Base-by-base conservation (phyloP, 2,329 filamentous ascomycete genomes). In the Tolypocladium amazonense region DNA sequence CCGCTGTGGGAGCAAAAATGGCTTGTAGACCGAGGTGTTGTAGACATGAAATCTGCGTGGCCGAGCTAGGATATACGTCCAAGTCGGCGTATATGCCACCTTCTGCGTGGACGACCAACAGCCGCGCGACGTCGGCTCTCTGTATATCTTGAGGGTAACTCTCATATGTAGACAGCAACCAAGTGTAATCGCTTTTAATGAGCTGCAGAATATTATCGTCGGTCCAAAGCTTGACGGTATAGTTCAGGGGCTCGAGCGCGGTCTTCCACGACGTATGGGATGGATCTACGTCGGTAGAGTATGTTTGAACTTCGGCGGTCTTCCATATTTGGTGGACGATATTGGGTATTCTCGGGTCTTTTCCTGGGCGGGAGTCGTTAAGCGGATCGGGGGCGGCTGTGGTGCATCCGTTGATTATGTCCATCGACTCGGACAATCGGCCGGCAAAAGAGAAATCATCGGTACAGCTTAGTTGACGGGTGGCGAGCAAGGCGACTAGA, bases 261-360 rank as follows among this genome's bases (percentile, higher is more conserved):
- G 56, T n/a, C 35, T 64, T 61, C 66, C 66, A 68, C 1, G 53
- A 33, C 12, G 55, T 56, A 12, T 57, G 38, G 1, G 65, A 66
- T 4, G 63, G 43, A 4, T 56, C 8, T 6, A 56, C 56, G 20
- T 23, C 25, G 4, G 61, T 50, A 0, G 65, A 58, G 27, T 68
- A 68, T 0, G 64, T 64, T 11, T 45, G 50, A 2, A 66, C 56
- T 37, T 67, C 30, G 1, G 52, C 41, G 11, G 61, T 61, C 11
- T 67, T 68, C 66, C 66, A 68, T 38, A 66, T 64, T 47, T 68
- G 66, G 38, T 68, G 66, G 1, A 66, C 38, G 4, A 60, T 55
- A 18, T 64, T 66, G n/a, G 66, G 64, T 43, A 59, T 60, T 30
- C 1, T 2, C 1, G 9, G 5, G 12, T n/a, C 25, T 2, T 11